Conservation (phyloP, 1,284 basidiomycete genomes). For the Ganoderma sinense region DNA sequence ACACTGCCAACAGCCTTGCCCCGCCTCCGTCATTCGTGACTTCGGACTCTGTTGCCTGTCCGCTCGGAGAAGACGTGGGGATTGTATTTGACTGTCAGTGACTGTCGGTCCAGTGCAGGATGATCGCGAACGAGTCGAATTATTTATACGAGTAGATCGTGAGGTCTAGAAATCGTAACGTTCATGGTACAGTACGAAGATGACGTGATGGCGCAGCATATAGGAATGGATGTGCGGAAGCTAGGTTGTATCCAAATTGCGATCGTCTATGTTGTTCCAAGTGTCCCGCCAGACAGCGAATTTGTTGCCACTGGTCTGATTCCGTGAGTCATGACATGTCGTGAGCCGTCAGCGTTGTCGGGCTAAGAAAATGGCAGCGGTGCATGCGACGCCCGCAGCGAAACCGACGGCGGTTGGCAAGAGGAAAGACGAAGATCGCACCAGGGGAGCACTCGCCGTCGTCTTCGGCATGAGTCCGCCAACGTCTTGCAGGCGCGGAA, state of each 20-base stretch:
- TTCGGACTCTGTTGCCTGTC: neutral
- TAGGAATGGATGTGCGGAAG: neutral
- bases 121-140: neutral
- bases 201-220: neutral
- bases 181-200: constrained; percentile 3
- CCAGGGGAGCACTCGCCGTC: constrained; percentile 11
- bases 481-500: constrained; percentile 58
- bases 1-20: constrained; percentile 28
- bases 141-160: neutral
- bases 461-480: constrained; percentile 39
- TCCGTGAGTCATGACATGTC: neutral
- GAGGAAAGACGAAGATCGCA: constrained; percentile 17
- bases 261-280: constrained; percentile 11
- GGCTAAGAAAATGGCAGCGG: constrained; percentile 32
- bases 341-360: constrained; percentile 24
- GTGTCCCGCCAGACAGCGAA: constrained; percentile 4
- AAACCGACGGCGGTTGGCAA: constrained; percentile 43
- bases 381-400: constrained; percentile 42
- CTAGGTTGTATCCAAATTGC: neutral
- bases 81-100: neutral
- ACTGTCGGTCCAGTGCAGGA: neutral
- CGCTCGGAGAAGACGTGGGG: neutral
- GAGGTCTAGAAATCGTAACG: constrained; percentile 12
- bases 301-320: neutral
- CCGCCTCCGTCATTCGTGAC: constrained; percentile 16